Conservation (phyloP, 2,329 filamentous ascomycete species). For the Neopestalotiopsis sp. region DNA sequence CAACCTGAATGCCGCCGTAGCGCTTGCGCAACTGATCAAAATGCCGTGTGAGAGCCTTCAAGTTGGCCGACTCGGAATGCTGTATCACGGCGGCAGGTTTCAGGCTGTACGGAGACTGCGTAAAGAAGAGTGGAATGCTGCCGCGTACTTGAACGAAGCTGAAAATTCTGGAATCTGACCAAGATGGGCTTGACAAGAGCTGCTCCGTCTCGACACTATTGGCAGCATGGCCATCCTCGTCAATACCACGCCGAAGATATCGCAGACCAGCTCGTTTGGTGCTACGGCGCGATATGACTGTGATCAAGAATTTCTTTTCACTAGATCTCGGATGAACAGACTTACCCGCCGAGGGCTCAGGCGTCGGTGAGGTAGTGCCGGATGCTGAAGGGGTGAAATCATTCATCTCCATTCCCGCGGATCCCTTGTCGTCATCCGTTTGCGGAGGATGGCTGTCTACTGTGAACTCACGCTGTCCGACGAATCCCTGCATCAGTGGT, state of each 20-base stretch:
- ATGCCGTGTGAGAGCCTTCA: conserved; percentile 77
- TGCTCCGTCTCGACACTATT: conserved; percentile 97
- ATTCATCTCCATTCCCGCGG: conserved; percentile 35
- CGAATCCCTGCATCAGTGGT: conserved; percentile 91
- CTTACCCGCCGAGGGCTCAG: conserved; percentile 29
- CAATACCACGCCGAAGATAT: conserved; percentile 87
- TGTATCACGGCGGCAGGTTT: conserved; percentile 85
- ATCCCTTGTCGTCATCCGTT: conserved; percentile 44
- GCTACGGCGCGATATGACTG: conserved; percentile 87
- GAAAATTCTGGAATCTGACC: conserved; percentile 68
- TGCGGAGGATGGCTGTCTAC: conserved; percentile 68
- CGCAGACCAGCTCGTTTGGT: conserved; percentile 84
- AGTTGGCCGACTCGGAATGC: conserved; percentile 81
- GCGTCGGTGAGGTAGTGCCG: conserved; percentile 21
- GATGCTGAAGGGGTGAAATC: conserved; percentile 28
- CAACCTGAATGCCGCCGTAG: conserved; percentile 80
- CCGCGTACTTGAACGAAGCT: conserved; percentile 89
- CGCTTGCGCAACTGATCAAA: conserved; percentile 70
- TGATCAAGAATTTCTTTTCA: conserved; percentile 74
- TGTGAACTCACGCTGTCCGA: conserved; percentile 83
- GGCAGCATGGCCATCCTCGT: conserved; percentile 86
- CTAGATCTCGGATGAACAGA: conserved; percentile 43
- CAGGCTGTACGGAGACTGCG: conserved; percentile 90
- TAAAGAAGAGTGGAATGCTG: conserved; percentile 94
- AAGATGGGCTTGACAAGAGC: conserved; percentile 75